Percentiles rank a stretch among this genome's conserved stretches.
Conservation (phyloP, 2,329 filamentous ascomycete genomes). For the Fusarium beomiforme region DNA sequence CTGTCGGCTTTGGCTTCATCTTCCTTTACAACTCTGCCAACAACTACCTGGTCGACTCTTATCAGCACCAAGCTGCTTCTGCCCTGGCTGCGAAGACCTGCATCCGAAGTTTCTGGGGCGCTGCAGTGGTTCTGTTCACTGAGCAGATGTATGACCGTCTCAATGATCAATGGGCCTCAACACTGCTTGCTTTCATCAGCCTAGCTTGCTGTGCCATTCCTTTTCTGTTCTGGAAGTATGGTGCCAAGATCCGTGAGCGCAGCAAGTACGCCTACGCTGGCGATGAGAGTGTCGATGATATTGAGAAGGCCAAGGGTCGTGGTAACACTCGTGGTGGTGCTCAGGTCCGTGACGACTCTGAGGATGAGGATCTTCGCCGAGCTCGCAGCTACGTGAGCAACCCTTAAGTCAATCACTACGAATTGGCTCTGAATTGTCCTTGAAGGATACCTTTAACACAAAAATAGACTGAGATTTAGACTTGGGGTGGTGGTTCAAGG, state of each 20-base stretch:
- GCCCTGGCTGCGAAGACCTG: slow-evolving; percentile 86
- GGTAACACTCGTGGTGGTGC: slow-evolving; percentile 36
- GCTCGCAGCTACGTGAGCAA: slow-evolving; percentile 60
- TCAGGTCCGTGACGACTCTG: slow-evolving; percentile 44
- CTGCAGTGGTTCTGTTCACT: slow-evolving; percentile 80
- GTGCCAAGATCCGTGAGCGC: slow-evolving; percentile 73
- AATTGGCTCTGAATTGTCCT: not conserved
- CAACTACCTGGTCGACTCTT: slow-evolving; percentile 75
- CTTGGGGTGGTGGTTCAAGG: not conserved
- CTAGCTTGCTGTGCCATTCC: slow-evolving; percentile 85
- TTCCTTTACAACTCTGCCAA: slow-evolving; percentile 84
- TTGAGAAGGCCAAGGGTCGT: slow-evolving; percentile 50
- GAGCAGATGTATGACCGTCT: slow-evolving; percentile 81
- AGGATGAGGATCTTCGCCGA: slow-evolving; percentile 54
- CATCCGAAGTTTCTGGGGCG: slow-evolving; percentile 83
- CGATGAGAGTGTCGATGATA: slow-evolving; percentile 54
- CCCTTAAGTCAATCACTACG: slow-evolving; percentile 44
- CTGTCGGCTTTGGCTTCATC: slow-evolving; percentile 83
- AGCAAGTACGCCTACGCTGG: slow-evolving; percentile 80
- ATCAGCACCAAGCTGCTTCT: slow-evolving; percentile 79
- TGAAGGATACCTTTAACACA: not conserved
- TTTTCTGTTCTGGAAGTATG: slow-evolving; percentile 82
- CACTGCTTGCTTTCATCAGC: slow-evolving; percentile 76
- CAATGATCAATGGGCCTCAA: slow-evolving; percentile 79
- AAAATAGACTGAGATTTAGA: slow-evolving; percentile 13